phyloP scores from a whole-genome alignment of 2,329 filamentous ascomycete species.

The Herpotrichia juniperi region DNA sequence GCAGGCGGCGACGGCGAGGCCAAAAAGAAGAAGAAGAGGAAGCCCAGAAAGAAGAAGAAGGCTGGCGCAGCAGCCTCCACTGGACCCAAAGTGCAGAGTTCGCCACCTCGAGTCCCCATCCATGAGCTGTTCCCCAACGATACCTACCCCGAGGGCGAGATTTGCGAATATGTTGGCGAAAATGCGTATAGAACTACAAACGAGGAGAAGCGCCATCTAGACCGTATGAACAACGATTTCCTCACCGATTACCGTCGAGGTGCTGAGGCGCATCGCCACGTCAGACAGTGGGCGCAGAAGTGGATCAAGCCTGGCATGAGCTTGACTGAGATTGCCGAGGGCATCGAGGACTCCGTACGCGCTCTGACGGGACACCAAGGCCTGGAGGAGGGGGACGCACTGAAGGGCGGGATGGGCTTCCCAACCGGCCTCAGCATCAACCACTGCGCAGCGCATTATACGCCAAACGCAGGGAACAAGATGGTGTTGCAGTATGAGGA shows the following conservation, averaged over 20 bases:
- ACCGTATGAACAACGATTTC: constrained; percentile 81
- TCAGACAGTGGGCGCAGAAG: constrained; percentile 81
- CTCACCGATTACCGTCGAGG: constrained; percentile 81
- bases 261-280: constrained; percentile 88
- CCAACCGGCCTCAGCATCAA: constrained; percentile 84
- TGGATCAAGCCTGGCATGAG: constrained; percentile 81
- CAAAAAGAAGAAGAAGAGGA: constrained; percentile 87
- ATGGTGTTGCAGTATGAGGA: constrained; percentile 68
- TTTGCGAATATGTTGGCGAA: constrained; percentile 77
- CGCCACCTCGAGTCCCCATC: constrained; percentile 75
- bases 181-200: constrained; percentile 79
- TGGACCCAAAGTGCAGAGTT: constrained; percentile 72
- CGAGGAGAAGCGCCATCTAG: constrained; percentile 83
- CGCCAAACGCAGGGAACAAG: constrained; percentile 86
- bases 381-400: constrained; percentile 76
- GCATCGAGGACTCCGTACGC: constrained; percentile 84
- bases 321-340: constrained; percentile 81
- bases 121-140: constrained; percentile 75
- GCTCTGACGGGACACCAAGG: constrained; percentile 78
- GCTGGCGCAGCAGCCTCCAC: constrained; percentile 47
- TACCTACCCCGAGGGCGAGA: constrained; percentile 77
- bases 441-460: constrained; percentile 85
- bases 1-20: constrained; percentile 45
- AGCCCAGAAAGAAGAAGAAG: constrained; percentile 74
- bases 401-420: constrained; percentile 84